phyloP scores from a whole-genome alignment of 352 stramenopile species.

The Pythium brassicae region DNA sequence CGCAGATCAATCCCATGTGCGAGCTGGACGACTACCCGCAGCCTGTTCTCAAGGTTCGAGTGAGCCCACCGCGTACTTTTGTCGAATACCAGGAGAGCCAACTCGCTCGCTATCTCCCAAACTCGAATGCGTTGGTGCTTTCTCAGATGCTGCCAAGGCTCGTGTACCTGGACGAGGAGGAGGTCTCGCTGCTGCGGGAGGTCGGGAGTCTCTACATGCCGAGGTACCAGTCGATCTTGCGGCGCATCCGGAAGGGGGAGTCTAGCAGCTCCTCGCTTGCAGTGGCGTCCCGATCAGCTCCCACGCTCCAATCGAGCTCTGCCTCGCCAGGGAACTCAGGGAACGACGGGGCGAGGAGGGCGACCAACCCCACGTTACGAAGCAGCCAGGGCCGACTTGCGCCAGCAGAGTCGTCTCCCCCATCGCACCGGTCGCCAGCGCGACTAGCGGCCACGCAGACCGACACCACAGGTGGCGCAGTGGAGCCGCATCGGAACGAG shows the following conservation, averaged over 20 bases:
- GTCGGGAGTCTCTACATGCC: constrained; percentile 61
- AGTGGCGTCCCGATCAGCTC: neutral
- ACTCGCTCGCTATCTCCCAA: too few species aligned
- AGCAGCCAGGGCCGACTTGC: too few species aligned
- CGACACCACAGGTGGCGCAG: too few species aligned
- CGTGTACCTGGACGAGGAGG: constrained; percentile 64
- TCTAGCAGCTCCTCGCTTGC: neutral
- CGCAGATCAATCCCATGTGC: constrained; percentile 62
- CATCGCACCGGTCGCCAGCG: too few species aligned
- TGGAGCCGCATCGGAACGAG: too few species aligned
- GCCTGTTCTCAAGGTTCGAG: constrained; percentile 30
- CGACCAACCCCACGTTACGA: too few species aligned
- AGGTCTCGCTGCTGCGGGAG: constrained; percentile 51
- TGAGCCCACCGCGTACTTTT: too few species aligned
- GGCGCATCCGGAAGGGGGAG: constrained; percentile 22
- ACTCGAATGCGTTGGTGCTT: neutral
- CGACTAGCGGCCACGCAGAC: too few species aligned
- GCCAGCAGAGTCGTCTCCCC: neutral
- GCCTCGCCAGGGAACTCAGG: neutral
- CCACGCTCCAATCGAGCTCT: neutral
- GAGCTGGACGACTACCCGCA: constrained; percentile 56
- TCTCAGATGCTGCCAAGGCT: constrained; percentile 46
- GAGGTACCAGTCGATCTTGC: constrained; percentile 53
- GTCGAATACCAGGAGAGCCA: too few species aligned
- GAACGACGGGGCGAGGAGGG: too few species aligned